These are phyloP conservation scores for Eremochloa ophiuroides DNA, from an alignment of 176 grass and related monocot species.

Conservation along the genomic window DNA sequence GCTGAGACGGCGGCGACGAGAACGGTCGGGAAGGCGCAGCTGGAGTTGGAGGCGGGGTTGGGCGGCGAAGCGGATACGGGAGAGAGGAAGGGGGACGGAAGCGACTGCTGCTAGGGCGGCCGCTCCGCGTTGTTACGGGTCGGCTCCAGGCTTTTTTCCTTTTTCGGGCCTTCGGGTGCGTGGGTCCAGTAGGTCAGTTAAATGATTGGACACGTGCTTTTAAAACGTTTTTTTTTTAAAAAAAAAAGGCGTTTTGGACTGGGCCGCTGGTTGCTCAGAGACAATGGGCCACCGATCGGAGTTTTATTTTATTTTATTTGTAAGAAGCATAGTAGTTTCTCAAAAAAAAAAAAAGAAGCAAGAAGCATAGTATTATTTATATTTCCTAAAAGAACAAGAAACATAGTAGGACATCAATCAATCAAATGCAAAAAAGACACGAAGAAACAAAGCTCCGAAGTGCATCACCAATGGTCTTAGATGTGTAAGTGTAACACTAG, in stretches of 20 bases:
- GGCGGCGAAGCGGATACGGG: neutral
- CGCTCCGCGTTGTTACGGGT: slow-evolving; percentile 29
- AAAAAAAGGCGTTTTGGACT: neutral
- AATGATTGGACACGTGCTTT: neutral
- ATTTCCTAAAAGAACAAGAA: too few relatives aligned
- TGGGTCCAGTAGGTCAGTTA: neutral
- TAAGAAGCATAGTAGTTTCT: too few relatives aligned
- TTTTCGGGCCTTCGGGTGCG: neutral
- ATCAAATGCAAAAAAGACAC: neutral
- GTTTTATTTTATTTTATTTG: too few relatives aligned
- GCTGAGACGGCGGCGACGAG: slow-evolving; percentile 1
- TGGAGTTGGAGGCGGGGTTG: neutral
- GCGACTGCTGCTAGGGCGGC: slow-evolving; percentile 39
- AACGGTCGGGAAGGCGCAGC: neutral
- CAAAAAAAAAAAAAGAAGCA: too few relatives aligned
- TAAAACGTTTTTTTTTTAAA: too few relatives aligned
- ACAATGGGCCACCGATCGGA: neutral
- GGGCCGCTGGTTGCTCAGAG: neutral
- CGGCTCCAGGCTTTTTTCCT: neutral
- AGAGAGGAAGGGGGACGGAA: slow-evolving; percentile 25
- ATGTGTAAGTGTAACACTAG: too few relatives aligned
- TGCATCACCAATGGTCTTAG: too few relatives aligned
- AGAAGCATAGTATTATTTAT: too few relatives aligned
- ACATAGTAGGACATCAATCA: too few relatives aligned
- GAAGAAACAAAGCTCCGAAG: too few relatives aligned